A percentile compares a stretch with the other conserved stretches of the same genome.
Conservation (phyloP, 2,329 filamentous ascomycete species). For the Diaporthe eres region DNA sequence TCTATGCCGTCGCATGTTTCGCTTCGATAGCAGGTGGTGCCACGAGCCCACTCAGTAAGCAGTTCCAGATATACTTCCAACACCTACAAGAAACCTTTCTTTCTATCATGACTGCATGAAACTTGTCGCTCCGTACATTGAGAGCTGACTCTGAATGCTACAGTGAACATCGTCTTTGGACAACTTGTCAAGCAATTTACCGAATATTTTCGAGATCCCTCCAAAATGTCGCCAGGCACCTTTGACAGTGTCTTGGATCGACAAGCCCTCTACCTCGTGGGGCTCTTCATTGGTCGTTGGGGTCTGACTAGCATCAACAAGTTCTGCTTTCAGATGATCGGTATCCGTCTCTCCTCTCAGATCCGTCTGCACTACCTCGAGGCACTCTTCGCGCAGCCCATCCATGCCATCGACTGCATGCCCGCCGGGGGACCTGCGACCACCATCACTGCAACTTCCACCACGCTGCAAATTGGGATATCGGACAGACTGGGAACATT, state of each 20-base stretch:
- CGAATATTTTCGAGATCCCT: constrained; percentile 45
- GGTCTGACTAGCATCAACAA: constrained; percentile 41
- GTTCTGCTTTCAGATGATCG: constrained; percentile 70
- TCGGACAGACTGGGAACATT: constrained; percentile 72
- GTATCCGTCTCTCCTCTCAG: constrained; percentile 71
- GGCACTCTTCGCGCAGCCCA: constrained; percentile 73
- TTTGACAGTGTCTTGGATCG: constrained; percentile 8
- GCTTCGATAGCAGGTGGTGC: constrained; percentile 67
- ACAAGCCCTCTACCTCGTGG: constrained; percentile 23
- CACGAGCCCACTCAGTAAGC: constrained; percentile 64
- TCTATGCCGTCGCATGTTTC: constrained; percentile 60
- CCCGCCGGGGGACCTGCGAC: constrained; percentile 71
- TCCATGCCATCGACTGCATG: constrained; percentile 75
- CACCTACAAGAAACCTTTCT: not conserved
- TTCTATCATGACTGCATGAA: not conserved
- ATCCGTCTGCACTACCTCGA: constrained; percentile 75
- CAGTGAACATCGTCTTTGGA: constrained; percentile 71
- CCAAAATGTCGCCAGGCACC: not conserved
- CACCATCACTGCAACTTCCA: constrained; percentile 75
- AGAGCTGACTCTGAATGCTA: not conserved
- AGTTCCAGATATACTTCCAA: not conserved
- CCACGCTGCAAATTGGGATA: constrained; percentile 72
- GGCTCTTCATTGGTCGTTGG: constrained; percentile 23
- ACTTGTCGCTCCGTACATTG: not conserved
- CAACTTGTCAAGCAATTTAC: constrained; percentile 61